Evolutionary conservation across 352 stramenopile genomes (phyloP), one percentile per base, ranked within the genome.

Genomic region (Phytophthora nicotianae): DNA sequence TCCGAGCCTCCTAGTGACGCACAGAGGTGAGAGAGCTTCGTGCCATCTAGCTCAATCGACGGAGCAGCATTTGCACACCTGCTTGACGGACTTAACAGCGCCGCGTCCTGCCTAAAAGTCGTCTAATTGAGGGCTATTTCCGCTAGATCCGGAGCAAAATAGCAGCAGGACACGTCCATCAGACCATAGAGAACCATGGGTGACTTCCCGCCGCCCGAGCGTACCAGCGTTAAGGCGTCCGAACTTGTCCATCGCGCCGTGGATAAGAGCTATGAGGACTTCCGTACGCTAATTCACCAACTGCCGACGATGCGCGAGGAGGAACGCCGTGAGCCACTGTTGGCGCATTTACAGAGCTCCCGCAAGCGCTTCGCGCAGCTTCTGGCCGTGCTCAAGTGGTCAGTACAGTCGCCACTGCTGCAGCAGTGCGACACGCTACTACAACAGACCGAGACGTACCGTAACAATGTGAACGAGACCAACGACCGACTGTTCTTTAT

Each of bases 401-500:
- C 86, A n/a, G 82, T 90, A 32, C 86, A 95, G 61, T 83, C 83
- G 51, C 83, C 86, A 41, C 63, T 95, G 51, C 66, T 92, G 20
- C 72, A 87, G 67, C 81, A 92, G 58, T 93, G 86, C 63, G 75
- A 90, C 37, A 67, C 68, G 27, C 46, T 95, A 29, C 69, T 92
- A 26, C 51, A 75, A 38, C 77, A 89, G 45, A 76, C 82, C 5
- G 68, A 91, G 37, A 62, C 42, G 32, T 95, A 84, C 62, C 77
- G 75, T 38, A 90, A 93, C 64, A 84, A 92, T 35, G 67, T 79
- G 42, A 92, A 93, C 61, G 86, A 95, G 67, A 90, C 82, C 17
- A 92, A 92, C 40, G 86, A 95, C 49, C 81, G 86, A 8, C 65
- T 95, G 10, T 95, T 92, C 62, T 93, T 93, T 74, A 83, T 95